Conservation (phyloP, 371 early-diverging fungal species). For the Apophysomyces sp. region DNA sequence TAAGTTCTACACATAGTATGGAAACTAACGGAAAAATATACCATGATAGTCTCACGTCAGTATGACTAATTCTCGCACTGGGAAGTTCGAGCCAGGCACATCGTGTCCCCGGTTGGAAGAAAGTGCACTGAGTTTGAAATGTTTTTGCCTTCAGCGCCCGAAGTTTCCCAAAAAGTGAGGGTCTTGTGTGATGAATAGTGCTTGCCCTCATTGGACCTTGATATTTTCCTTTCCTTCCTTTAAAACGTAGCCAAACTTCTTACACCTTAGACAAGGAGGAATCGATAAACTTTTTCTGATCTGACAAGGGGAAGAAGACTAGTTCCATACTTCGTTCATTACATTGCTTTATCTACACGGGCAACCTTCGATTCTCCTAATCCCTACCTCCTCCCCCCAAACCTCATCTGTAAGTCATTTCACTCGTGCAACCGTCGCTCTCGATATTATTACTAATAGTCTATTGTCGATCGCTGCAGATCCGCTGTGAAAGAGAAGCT, state of each 20-base stretch:
- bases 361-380: slow-evolving; percentile 1
- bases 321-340: not conserved
- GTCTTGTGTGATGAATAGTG: not conserved
- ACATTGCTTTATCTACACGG: not conserved
- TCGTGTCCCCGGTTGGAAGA: not conserved
- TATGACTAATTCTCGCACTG: not conserved
- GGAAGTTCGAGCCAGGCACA: not conserved
- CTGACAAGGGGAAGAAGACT: not conserved
- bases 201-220: not conserved
- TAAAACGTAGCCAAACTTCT: not conserved
- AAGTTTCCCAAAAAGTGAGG: not conserved
- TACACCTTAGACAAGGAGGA: not conserved
- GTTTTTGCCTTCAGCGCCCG: not conserved
- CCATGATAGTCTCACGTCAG: too few relatives aligned
- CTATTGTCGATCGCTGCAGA: not conserved
- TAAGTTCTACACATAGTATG: too few relatives aligned
- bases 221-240: slow-evolving; percentile 2
- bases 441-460: not conserved
- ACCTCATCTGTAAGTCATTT: slow-evolving; percentile 2
- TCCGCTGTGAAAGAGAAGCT: slow-evolving; percentile 2
- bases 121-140: not conserved
- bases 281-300: not conserved
- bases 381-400: not conserved
- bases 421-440: not conserved
- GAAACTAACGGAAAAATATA: too few relatives aligned